Evolutionary conservation across 2,329 filamentous ascomycete genomes (phyloP).

Genomic region (Fusarium sterilihyphosum): DNA sequence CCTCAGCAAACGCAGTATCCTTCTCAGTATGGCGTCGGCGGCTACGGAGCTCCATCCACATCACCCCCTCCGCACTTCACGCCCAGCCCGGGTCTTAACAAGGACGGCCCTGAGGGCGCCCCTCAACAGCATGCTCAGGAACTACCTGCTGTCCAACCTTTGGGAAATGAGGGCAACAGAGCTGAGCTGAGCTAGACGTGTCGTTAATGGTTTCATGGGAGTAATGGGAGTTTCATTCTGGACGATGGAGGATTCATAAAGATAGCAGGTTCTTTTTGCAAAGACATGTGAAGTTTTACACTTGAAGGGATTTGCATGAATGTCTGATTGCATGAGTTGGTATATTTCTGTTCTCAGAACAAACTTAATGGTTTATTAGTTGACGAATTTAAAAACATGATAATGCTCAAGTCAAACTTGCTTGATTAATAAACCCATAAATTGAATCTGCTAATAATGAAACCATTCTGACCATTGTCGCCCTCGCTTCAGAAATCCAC

Average conservation of each 20-base stretch:
- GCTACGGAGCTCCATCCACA: slow-evolving; percentile 34
- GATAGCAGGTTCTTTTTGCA: slow-evolving; percentile 5
- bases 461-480: not conserved
- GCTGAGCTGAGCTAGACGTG: slow-evolving; percentile 44
- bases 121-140: slow-evolving; percentile 39
- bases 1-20: slow-evolving; percentile 39
- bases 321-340: slow-evolving; percentile 21
- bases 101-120: slow-evolving; percentile 19
- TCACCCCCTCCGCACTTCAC: slow-evolving; percentile 45
- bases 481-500: not conserved
- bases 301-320: slow-evolving; percentile 20
- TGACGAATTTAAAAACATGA: slow-evolving; percentile 13
- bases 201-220: not conserved
- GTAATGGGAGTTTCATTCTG: slow-evolving; percentile 8
- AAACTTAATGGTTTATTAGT: slow-evolving; percentile 11
- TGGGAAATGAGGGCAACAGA: slow-evolving; percentile 47
- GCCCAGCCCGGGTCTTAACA: slow-evolving; percentile 45
- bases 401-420: slow-evolving; percentile 5
- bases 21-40: slow-evolving; percentile 34
- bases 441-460: not conserved
- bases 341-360: slow-evolving; percentile 32
- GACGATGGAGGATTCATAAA: not conserved
- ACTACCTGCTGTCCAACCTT: slow-evolving; percentile 41
- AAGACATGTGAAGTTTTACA: slow-evolving; percentile 9
- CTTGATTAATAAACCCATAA: not conserved